Evolutionary conservation across 2,329 filamentous ascomycete species (phyloP), one percentile per base, ranked within the genome.

Genomic region (Aspergillus vadensis): DNA sequence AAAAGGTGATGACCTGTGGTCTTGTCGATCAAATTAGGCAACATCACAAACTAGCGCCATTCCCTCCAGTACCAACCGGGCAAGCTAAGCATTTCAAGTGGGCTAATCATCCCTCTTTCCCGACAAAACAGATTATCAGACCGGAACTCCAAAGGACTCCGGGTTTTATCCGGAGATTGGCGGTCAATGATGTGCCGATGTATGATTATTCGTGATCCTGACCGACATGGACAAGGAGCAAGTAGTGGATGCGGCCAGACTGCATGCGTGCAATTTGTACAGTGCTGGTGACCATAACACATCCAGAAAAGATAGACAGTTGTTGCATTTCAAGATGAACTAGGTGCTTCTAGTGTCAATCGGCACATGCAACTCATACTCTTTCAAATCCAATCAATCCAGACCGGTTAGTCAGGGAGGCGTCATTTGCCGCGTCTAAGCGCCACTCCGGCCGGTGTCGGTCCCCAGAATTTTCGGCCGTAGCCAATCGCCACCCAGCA

Each of bases 401-500:
- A 55, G 7, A 17, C 47, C 36, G n/a, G 57, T 63, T 63, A 59
- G 62, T 63, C 62, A 62, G 48, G 47, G 25, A 10, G 17, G 23
- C 25, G n/a, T 17, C 15, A 15, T 30, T 30, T 55, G 23, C 62
- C 62, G 62, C 17, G 47, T 17, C 57, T 65, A 65, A 65, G 62
- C 64, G 65, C 57, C 7, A n/a, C n/a, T 14, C n/a, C 5, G 23
- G 38, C 65, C 64, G 62, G 41, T 47, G 44, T 58, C 58, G 60
- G 51, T 32, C 50, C 30, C 21, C 21, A 47, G 57, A 62, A 58
- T 54, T 43, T 32, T 54, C 44, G 2, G 2, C 2, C 10, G 19
- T 43, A 57, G 47, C 74, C 72, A 76, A 75, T 75, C 53, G 68
- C 14, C 48, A 23, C 6, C 6, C 14, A 8, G 47, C 23, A 21